phyloP scores from a whole-genome alignment of 1,284 basidiomycete genomes.

The Phaffia rhodozyma region DNA sequence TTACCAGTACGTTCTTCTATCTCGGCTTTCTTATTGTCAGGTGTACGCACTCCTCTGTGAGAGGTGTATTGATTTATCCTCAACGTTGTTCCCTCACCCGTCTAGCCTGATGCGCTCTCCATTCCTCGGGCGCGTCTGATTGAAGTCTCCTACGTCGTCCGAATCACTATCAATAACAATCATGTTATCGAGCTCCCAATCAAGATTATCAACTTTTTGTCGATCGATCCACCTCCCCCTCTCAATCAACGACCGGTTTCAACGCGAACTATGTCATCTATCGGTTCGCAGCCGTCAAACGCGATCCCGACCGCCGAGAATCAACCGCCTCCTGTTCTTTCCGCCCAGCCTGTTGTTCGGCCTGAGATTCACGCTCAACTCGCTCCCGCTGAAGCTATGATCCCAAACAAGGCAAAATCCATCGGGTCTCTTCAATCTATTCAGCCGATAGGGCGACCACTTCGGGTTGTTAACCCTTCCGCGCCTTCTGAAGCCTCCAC shows the following conservation, averaged over 20 bases:
- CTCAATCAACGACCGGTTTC: not conserved
- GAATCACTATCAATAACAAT: constrained; percentile 55
- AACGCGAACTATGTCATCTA: not conserved
- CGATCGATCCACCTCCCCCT: constrained; percentile 58
- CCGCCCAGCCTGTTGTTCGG: not conserved
- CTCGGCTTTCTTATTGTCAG: not conserved
- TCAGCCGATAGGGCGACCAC: not conserved
- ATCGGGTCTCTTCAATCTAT: constrained; percentile 6
- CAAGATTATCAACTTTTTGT: constrained; percentile 63
- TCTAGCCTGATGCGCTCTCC: constrained; percentile 58
- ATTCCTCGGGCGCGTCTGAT: constrained; percentile 61
- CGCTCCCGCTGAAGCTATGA: not conserved
- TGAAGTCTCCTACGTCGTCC: constrained; percentile 66
- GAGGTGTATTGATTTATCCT: constrained; percentile 1
- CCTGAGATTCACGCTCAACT: not conserved
- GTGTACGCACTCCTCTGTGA: not conserved
- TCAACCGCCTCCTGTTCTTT: not conserved
- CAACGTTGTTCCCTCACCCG: constrained; percentile 1
- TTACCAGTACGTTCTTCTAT: constrained; percentile 54
- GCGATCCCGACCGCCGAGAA: not conserved
- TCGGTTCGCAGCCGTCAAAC: not conserved
- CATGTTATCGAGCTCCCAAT: constrained; percentile 58
- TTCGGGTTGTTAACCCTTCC: constrained; percentile 1
- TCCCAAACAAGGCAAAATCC: constrained; percentile 10
- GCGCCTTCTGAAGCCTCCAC: not conserved